These are phyloP conservation scores for Ceratocystis smalleyi DNA, from an alignment of 2,329 filamentous ascomycete species.

Conservation along the genomic window DNA sequence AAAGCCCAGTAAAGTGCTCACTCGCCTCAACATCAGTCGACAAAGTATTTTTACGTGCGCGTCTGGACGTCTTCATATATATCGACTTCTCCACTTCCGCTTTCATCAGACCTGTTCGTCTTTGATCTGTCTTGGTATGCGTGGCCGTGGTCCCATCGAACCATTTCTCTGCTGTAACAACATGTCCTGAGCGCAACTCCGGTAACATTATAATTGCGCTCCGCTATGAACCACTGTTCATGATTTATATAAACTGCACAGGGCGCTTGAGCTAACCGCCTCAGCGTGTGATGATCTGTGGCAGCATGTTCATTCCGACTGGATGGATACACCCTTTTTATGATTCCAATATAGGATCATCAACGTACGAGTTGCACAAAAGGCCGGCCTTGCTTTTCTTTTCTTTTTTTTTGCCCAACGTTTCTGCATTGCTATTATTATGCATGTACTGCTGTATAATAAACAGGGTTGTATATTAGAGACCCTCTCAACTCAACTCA, in stretches of 20 bases:
- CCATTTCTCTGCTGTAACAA: neutral
- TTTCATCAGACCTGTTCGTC: neutral
- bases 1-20: constrained; percentile 19
- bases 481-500: neutral
- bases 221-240: neutral
- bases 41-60: neutral
- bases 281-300: neutral
- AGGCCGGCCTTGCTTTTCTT: neutral
- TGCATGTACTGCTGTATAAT: neutral
- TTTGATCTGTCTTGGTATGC: neutral
- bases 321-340: neutral
- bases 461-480: neutral
- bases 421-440: neutral
- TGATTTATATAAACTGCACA: neutral
- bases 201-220: neutral
- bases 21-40: neutral
- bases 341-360: neutral
- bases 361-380: neutral
- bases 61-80: neutral
- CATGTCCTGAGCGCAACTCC: neutral
- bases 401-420: neutral
- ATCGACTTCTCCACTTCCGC: neutral
- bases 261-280: neutral
- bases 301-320: neutral
- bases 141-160: neutral